Percentiles rank a stretch among this genome's conserved stretches.
phyloP scores from a whole-genome alignment of 495 filamentous ascomycete species.

The Cercophora samala region DNA sequence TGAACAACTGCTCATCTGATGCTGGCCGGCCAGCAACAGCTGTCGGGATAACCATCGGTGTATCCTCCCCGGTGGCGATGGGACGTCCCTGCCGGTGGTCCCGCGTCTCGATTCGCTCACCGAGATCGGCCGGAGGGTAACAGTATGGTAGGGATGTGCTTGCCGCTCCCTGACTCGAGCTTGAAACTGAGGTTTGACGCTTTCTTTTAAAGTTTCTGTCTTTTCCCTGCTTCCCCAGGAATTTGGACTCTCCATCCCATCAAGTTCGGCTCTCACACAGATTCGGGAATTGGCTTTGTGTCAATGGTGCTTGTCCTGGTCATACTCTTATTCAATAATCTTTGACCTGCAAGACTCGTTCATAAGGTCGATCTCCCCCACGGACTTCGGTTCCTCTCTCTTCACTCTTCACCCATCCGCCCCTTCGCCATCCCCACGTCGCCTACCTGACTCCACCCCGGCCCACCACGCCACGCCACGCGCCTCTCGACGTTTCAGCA shows the following conservation, averaged over 20 bases:
- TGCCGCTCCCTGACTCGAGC: conserved; percentile 6
- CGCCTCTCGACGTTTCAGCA: not conserved
- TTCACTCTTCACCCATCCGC: not conserved
- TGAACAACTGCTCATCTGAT: not conserved
- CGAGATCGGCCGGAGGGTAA: not conserved
- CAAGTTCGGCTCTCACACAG: not conserved
- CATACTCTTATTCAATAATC: not conserved
- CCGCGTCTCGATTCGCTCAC: not conserved
- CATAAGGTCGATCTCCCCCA: conserved; percentile 1
- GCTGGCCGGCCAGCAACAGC: not conserved
- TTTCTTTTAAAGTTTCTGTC: conserved; percentile 1
- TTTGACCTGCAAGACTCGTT: not conserved
- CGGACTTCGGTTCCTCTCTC: conserved; percentile 4
- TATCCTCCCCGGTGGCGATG: not conserved
- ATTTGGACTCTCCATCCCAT: not conserved
- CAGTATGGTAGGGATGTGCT: not conserved
- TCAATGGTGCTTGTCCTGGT: conserved; percentile 1
- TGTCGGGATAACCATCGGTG: not conserved
- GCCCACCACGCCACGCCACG: not conserved
- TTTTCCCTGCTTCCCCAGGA: not conserved
- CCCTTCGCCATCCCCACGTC: not conserved
- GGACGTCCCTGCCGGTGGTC: not conserved
- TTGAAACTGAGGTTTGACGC: not conserved
- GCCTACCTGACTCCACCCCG: not conserved
- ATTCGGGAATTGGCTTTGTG: conserved; percentile 1